Conservation (phyloP, 2,329 filamentous ascomycete genomes). For the Xylaria polymorpha region DNA sequence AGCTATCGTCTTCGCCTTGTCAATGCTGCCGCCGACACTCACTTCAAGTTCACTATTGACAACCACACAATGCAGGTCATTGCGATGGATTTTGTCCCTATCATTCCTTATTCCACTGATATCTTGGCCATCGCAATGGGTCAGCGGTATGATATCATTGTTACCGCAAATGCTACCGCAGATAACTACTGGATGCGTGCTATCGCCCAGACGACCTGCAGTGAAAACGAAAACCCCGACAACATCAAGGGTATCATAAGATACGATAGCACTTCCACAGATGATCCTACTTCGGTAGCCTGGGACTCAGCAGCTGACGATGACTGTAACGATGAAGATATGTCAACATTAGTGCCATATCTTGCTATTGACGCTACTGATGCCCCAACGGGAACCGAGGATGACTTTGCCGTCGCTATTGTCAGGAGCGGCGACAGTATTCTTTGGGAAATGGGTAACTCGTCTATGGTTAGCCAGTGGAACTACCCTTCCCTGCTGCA, state of each 20-base stretch:
- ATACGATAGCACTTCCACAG: constrained; percentile 45
- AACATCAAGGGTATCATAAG: constrained; percentile 45
- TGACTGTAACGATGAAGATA: constrained; percentile 34
- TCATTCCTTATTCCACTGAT: constrained; percentile 63
- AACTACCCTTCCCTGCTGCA: constrained; percentile 27
- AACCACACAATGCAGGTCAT: constrained; percentile 68
- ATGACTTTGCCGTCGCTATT: constrained; percentile 22
- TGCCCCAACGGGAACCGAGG: constrained; percentile 13
- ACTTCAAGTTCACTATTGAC: constrained; percentile 62
- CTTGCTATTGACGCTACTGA: constrained; percentile 24
- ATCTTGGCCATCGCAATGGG: constrained; percentile 51
- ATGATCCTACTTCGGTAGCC: constrained; percentile 17
- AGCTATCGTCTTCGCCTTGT: constrained; percentile 60
- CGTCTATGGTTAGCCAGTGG: constrained; percentile 27
- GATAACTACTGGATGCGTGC: constrained; percentile 49
- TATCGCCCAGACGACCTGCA: constrained; percentile 36
- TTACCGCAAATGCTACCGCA: constrained; percentile 39
- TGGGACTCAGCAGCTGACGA: constrained; percentile 22
- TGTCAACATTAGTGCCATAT: constrained; percentile 24
- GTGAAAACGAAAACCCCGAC: constrained; percentile 30
- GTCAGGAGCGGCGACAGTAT: not conserved
- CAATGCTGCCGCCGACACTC: constrained; percentile 56
- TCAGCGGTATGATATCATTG: constrained; percentile 45
- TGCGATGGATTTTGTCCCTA: constrained; percentile 65
- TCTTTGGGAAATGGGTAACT: constrained; percentile 22